Conservation (phyloP, 345 rosid species). For the Euphorbia peplus region DNA sequence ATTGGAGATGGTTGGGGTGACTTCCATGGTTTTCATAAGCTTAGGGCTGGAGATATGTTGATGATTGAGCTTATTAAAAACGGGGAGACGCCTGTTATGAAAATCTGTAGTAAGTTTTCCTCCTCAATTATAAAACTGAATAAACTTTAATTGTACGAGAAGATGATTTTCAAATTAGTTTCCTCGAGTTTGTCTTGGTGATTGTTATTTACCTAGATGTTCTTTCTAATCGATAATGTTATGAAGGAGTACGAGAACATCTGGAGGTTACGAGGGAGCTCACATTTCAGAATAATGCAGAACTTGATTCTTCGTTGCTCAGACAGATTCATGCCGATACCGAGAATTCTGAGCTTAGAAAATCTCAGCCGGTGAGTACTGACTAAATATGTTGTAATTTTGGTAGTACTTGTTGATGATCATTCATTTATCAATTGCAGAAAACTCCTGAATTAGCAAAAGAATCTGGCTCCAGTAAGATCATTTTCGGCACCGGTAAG, state of each 20-base stretch:
- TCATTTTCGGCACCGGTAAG: no score
- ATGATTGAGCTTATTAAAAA: slow-evolving; percentile 3
- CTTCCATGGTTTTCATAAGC: slow-evolving; percentile 7
- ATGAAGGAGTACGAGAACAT: neutral
- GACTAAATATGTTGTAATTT: neutral
- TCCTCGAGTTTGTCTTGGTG: no score
- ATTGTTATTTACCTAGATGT: neutral
- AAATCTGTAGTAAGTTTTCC: slow-evolving; percentile 1
- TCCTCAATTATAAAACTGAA: neutral
- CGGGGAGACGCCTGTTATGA: neutral
- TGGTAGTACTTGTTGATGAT: neutral
- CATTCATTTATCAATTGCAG: neutral
- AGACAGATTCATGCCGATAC: neutral
- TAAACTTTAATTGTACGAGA: no score
- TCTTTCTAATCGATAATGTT: neutral
- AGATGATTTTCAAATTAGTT: no score
- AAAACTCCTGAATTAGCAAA: slow-evolving; percentile 1
- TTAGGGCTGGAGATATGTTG: slow-evolving; percentile 10
- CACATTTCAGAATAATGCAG: neutral
- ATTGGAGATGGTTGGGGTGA: slow-evolving; percentile 10
- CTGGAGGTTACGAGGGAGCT: neutral
- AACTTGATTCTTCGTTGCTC: neutral
- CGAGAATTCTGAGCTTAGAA: neutral
- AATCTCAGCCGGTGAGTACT: neutral
- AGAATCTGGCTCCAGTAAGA: neutral